Evolutionary conservation across 495 filamentous ascomycete species (phyloP).

Genomic region (Penicillium antarcticum): DNA sequence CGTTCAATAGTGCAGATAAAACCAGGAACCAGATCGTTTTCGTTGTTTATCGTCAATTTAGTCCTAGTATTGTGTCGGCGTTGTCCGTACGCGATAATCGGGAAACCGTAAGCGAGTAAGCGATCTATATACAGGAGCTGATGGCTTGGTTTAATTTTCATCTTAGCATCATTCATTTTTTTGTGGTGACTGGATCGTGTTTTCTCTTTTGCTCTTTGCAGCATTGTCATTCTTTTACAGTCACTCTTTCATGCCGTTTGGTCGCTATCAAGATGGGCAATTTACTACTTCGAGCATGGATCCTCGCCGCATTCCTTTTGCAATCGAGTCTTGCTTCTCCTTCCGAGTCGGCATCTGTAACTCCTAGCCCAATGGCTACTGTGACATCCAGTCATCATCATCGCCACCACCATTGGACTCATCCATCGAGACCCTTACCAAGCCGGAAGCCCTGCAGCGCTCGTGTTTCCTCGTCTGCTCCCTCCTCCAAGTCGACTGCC

Average conservation of each 20-base stretch:
- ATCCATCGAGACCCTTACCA: background rate
- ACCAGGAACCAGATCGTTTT: background rate
- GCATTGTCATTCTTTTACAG: background rate
- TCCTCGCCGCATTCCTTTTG: background rate
- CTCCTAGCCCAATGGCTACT: background rate
- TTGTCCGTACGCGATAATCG: background rate
- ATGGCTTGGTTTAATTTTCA: background rate
- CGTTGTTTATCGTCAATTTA: background rate
- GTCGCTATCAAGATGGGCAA: background rate
- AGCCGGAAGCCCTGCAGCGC: background rate
- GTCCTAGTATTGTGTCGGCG: background rate
- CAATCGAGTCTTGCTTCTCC: background rate
- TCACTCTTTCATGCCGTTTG: background rate
- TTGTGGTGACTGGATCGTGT: background rate
- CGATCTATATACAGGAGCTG: constrained; percentile 1
- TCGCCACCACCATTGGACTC: background rate
- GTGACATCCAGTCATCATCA: background rate
- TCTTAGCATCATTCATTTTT: background rate
- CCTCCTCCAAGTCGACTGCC: background rate
- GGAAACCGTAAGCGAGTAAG: background rate
- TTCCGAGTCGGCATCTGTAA: background rate
- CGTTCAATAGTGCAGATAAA: background rate
- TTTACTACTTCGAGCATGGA: constrained; percentile 3
- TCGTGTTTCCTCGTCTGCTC: background rate
- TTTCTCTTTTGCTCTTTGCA: background rate